These are phyloP conservation scores for Tolypocladium tundrense DNA, from an alignment of 2,329 filamentous ascomycete species.

Conservation along the genomic window DNA sequence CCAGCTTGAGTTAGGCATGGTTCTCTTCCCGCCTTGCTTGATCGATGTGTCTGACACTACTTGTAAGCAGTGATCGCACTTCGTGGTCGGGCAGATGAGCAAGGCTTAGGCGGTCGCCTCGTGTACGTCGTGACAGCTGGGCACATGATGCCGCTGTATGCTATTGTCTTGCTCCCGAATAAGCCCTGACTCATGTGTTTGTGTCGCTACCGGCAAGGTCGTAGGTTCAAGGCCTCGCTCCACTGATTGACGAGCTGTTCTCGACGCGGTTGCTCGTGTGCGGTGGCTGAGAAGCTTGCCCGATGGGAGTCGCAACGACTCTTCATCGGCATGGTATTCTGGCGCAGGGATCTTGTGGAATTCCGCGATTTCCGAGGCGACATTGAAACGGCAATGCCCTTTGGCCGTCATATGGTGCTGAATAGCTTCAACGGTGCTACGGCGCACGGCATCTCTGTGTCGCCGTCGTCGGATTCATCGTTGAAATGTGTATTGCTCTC, in stretches of 20 bases:
- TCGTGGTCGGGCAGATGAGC: not conserved
- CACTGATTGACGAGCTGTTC: not conserved
- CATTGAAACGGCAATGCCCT: slow-evolving; percentile 36
- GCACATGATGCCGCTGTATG: not conserved
- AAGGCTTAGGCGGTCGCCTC: not conserved
- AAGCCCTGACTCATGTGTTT: not conserved
- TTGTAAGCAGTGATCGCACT: not conserved
- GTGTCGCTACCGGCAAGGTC: not conserved
- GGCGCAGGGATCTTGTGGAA: slow-evolving; percentile 27
- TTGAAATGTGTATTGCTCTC: not conserved
- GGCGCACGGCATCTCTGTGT: slow-evolving; percentile 20
- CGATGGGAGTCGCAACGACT: slow-evolving; percentile 17
- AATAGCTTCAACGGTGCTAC: slow-evolving; percentile 30
- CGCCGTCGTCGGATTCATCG: not conserved
- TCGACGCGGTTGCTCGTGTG: not conserved
- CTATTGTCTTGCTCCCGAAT: not conserved
- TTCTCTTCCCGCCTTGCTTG: not conserved
- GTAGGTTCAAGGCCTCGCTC: not conserved
- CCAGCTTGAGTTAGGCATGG: not conserved
- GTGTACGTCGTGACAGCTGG: not conserved
- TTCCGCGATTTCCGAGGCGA: slow-evolving; percentile 26
- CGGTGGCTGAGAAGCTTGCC: slow-evolving; percentile 22
- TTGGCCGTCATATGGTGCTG: slow-evolving; percentile 42
- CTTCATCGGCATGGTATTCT: slow-evolving; percentile 3
- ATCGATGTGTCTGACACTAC: not conserved